Conservation (phyloP, 192 early-diverging fungal species). For the Dissophora ornata region DNA sequence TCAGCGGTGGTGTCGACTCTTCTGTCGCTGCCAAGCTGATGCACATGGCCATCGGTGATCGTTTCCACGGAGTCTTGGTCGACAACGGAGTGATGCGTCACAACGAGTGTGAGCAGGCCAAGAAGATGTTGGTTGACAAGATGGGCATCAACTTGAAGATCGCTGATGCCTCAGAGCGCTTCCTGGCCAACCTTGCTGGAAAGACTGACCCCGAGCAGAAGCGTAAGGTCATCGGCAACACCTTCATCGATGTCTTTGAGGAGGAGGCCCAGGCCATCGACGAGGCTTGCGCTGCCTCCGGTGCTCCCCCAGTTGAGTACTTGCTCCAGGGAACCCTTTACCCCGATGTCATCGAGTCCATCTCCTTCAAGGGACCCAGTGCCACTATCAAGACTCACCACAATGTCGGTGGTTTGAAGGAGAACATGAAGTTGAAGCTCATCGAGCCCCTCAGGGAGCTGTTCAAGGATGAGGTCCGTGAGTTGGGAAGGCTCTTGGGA, state of each 20-base stretch:
- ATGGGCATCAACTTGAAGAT: constrained; percentile 97
- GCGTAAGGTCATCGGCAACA: constrained; percentile 99
- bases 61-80: constrained; percentile 98
- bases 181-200: constrained; percentile 87
- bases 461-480: constrained; percentile 99
- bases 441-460: constrained; percentile 98
- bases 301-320: constrained; percentile 88
- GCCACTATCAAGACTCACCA: constrained; percentile 99
- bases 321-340: constrained; percentile 98
- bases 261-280: constrained; percentile 91
- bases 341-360: constrained; percentile 98
- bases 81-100: constrained; percentile 99
- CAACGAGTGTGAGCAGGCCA: constrained; percentile 90
- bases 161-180: constrained; percentile 87
- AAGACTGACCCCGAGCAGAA: constrained; percentile 96
- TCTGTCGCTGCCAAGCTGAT: constrained; percentile 97
- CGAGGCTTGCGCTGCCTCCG: constrained; percentile 73
- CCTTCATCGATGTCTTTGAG: constrained; percentile 99
- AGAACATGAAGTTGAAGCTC: constrained; percentile 97
- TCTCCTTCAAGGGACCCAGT: constrained; percentile 99
- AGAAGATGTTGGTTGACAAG: constrained; percentile 86
- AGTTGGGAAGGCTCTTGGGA: constrained; percentile 89
- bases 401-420: constrained; percentile 96
- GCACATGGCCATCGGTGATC: constrained; percentile 97
- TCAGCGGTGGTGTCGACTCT: constrained; percentile 96